These are phyloP conservation scores for Sugiyamaella xylanicola DNA, from an alignment of 1,139 yeast species.

Conservation along the genomic window DNA sequence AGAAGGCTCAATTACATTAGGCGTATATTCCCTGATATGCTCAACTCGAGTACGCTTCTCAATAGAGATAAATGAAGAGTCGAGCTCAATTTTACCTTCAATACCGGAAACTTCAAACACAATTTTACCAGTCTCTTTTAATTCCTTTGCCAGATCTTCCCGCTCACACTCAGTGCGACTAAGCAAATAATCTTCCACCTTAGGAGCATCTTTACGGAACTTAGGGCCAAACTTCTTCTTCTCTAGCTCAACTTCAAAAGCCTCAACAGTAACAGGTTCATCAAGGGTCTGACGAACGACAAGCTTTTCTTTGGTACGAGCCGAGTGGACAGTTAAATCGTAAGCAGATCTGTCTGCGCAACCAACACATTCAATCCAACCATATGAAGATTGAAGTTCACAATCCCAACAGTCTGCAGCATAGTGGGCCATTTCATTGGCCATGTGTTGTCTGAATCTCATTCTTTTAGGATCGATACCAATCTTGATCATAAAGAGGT, in stretches of 20 bases:
- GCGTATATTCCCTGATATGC: constrained; percentile 93
- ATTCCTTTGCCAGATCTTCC: constrained; percentile 72
- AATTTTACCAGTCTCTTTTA: constrained; percentile 65
- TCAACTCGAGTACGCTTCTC: constrained; percentile 79
- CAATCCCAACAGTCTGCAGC: constrained; percentile 99
- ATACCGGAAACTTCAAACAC: constrained; percentile 62
- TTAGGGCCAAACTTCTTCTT: constrained; percentile 97
- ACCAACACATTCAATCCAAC: constrained; percentile 99
- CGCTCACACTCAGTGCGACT: constrained; percentile 84
- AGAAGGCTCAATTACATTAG: constrained; percentile 98
- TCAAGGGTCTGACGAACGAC: constrained; percentile 90
- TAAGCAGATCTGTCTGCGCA: constrained; percentile 99
- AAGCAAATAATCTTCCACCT: constrained; percentile 78
- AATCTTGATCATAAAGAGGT: constrained; percentile 76
- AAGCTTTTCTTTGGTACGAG: constrained; percentile 90
- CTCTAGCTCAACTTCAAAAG: constrained; percentile 79
- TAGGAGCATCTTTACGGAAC: constrained; percentile 95
- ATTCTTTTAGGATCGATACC: constrained; percentile 84
- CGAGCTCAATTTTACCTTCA: constrained; percentile 68
- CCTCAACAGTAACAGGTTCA: constrained; percentile 80
- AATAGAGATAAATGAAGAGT: constrained; percentile 67
- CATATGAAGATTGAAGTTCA: constrained; percentile 91
- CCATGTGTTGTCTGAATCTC: constrained; percentile 98
- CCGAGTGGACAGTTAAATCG: constrained; percentile 93
- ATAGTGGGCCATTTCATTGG: constrained; percentile 99